phyloP scores from a whole-genome alignment of 2,329 filamentous ascomycete species.

The Cladosporium sphaerospermum region DNA sequence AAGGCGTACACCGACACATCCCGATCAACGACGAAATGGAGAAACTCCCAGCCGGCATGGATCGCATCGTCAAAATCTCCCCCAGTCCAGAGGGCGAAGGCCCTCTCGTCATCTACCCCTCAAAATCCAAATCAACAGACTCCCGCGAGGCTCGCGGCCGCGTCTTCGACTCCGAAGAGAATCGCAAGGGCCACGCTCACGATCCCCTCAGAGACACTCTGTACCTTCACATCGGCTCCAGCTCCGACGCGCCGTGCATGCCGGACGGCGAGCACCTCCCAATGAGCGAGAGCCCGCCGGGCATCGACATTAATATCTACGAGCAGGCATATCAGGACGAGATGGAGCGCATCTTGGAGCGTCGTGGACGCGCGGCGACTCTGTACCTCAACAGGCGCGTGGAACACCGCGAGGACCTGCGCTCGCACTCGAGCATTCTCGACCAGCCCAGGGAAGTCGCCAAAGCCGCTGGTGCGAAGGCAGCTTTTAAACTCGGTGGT shows the following conservation, averaged over 20 bases:
- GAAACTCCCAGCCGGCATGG: constrained; percentile 22
- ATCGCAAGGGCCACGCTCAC: constrained; percentile 56
- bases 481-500: neutral
- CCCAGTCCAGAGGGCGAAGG: neutral
- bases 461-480: constrained; percentile 1
- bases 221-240: constrained; percentile 67
- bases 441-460: constrained; percentile 9
- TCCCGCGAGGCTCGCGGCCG: constrained; percentile 17
- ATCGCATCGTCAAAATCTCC: constrained; percentile 7
- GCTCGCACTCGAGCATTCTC: constrained; percentile 24
- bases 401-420: constrained; percentile 38
- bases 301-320: constrained; percentile 81
- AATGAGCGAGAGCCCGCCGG: constrained; percentile 78
- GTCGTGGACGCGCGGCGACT: constrained; percentile 44
- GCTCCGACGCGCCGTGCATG: constrained; percentile 18
- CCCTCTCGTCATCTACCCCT: constrained; percentile 3
- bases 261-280: constrained; percentile 18
- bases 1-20: constrained; percentile 48
- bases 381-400: constrained; percentile 52
- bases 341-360: constrained; percentile 61
- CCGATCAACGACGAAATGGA: constrained; percentile 25
- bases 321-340: constrained; percentile 81
- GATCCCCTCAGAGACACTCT: constrained; percentile 59
- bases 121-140: neutral
- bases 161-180: constrained; percentile 29